Percentiles rank a stretch among this genome's conserved stretches.
phyloP scores from a whole-genome alignment of 305 asterid species.

The Fraxinus paxiana region DNA sequence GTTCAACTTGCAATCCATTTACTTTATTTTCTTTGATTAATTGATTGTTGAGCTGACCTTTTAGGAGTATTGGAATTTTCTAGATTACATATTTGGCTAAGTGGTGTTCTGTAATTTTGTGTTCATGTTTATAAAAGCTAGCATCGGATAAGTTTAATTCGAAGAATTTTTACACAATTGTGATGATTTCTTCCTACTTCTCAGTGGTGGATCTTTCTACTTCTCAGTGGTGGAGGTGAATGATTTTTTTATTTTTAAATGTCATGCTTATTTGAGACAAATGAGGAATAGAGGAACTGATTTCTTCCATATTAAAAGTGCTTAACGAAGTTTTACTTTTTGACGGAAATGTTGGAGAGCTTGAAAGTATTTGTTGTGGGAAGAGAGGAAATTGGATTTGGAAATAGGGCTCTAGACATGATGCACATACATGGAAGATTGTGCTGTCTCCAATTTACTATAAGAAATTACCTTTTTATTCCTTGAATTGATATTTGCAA shows the following conservation, averaged over 20 bases:
- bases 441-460: background rate
- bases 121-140: background rate
- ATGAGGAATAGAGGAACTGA: background rate
- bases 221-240: background rate
- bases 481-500: background rate
- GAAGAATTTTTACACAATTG: background rate
- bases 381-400: background rate
- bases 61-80: background rate
- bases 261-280: background rate
- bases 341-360: background rate
- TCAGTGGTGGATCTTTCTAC: background rate
- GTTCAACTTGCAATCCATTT: background rate
- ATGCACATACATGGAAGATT: background rate
- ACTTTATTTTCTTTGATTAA: background rate
- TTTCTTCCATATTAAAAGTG: background rate
- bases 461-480: background rate
- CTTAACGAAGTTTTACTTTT: background rate
- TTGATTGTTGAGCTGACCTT: background rate
- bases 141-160: background rate
- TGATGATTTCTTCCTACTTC: background rate
- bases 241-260: background rate
- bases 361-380: background rate
- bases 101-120: background rate
- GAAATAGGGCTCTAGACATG: background rate
- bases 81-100: background rate